A percentile compares a stretch with the other conserved stretches of the same genome.
phyloP scores from a whole-genome alignment of 208 protist species.

The Borovskyia barvae region DNA sequence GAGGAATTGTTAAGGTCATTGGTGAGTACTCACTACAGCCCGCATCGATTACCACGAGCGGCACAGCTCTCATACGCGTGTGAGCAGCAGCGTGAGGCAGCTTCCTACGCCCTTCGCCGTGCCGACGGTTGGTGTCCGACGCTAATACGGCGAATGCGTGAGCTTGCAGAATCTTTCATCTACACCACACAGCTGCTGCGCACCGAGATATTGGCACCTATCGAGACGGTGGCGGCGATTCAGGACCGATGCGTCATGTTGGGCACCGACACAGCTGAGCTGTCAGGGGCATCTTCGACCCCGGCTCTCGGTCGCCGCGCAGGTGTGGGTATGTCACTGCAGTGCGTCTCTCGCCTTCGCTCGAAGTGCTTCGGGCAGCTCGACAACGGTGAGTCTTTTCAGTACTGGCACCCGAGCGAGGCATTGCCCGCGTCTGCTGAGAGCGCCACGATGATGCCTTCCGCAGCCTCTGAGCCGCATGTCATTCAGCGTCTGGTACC shows the following conservation, averaged over 20 bases:
- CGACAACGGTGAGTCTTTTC: conserved; percentile 52
- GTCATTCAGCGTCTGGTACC: conserved; percentile 20
- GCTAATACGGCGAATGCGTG: conserved; percentile 53
- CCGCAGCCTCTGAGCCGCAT: conserved; percentile 10
- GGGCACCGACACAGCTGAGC: too few relatives aligned
- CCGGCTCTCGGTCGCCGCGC: not conserved
- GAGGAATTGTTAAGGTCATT: conserved; percentile 60
- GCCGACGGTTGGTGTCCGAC: conserved; percentile 41
- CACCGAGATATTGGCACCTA: conserved; percentile 45
- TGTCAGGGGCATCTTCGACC: not conserved
- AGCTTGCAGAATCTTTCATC: conserved; percentile 73
- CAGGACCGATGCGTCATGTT: too few relatives aligned
- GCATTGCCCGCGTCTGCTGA: conserved; percentile 34
- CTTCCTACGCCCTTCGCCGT: conserved; percentile 21
- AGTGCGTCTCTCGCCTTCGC: conserved; percentile 14
- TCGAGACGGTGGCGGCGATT: not conserved
- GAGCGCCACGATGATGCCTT: conserved; percentile 10
- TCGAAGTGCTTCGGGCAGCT: conserved; percentile 66
- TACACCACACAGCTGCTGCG: conserved; percentile 56
- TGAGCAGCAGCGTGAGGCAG: conserved; percentile 27
- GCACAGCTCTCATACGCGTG: conserved; percentile 27
- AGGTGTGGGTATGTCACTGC: too few relatives aligned
- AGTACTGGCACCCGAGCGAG: conserved; percentile 44
- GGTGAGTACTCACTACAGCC: conserved; percentile 62
- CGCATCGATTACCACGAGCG: conserved; percentile 57